Evolutionary conservation across 257 asterid genomes (phyloP), one percentile per base, ranked within the genome.

Genomic region (Parsonsia alboflavescens): DNA sequence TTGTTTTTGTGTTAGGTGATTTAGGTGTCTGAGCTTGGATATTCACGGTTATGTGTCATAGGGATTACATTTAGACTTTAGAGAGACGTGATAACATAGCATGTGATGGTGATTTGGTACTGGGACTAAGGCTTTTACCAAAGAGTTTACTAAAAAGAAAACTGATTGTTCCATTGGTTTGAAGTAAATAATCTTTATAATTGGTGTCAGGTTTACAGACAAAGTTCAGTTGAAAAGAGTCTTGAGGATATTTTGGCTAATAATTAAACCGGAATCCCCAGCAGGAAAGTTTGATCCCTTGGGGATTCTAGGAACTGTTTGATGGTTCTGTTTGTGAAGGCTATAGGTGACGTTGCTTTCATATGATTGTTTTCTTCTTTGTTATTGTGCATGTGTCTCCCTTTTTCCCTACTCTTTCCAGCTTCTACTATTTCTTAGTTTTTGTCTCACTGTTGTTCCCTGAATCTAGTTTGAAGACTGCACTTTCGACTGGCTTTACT

Each of bases 401-500:
- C 16, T 57, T 12, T 22, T 57, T 22, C 33, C 41, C 44, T 52
- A 66, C 42, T 26, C 5, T 46, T 74, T 62, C 16, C 5, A 46
- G 33, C 42, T 48, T 2, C 46, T 19, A 46, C 56, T n/a, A 13
- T 7, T 62, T 12, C 33, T 15, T 71, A 50, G n/a, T 11, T n/a
- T 48, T 52, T 52, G 63, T 54, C 57, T 70, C 73, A 68, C 63
- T 75, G 57, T 19, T 66, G 21, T 17, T 19, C 70, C 33, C 58
- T 63, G 48, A 15, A 48, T 78, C 76, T 88, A 91, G 97, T 89
- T 91, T 33, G 85, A 84, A 81, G 96, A 90, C 76, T 90, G 91
- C 85, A 89, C 93, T 0, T 90, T 89, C 50, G 96, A 91, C 77
- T 91, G 96, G 97, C 90, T 91, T 68, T 88, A 88, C 80, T 91